Percentiles rank a stretch among this genome's conserved stretches.
phyloP scores from a whole-genome alignment of 345 rosid species.

The Physaria fendleri region DNA sequence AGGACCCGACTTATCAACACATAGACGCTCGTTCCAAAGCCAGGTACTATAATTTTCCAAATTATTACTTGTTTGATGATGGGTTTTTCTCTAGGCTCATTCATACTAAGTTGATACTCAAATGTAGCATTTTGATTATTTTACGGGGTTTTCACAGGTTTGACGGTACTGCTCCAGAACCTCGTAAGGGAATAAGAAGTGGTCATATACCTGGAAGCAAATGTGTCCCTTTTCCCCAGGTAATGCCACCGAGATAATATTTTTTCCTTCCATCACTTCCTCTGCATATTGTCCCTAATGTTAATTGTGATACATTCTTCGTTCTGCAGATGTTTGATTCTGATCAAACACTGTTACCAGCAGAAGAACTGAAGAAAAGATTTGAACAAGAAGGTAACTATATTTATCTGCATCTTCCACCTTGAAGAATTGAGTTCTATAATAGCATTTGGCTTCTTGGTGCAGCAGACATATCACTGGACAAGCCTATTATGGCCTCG shows the following conservation, averaged over 20 bases:
- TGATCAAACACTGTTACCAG: slow-evolving; percentile 67
- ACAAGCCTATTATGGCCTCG: slow-evolving; percentile 60
- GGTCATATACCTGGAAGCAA: slow-evolving; percentile 98
- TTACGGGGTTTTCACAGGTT: slow-evolving; percentile 44
- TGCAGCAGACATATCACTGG: slow-evolving; percentile 80
- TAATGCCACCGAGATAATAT: slow-evolving; percentile 15
- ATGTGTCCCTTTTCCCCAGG: slow-evolving; percentile 85
- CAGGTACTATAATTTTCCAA: slow-evolving; percentile 42
- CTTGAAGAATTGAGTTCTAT: background rate
- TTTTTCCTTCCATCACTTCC: background rate
- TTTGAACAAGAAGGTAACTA: slow-evolving; percentile 75
- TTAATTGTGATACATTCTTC: slow-evolving; percentile 4
- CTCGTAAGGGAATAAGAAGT: slow-evolving; percentile 85
- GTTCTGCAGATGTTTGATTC: slow-evolving; percentile 73
- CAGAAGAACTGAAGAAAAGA: slow-evolving; percentile 71
- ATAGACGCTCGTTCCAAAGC: slow-evolving; percentile 87
- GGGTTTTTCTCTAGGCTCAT: background rate
- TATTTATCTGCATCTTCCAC: background rate
- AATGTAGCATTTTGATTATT: background rate
- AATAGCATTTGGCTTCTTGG: background rate
- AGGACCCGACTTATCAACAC: slow-evolving; percentile 41
- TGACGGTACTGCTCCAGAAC: slow-evolving; percentile 88
- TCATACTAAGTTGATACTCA: background rate
- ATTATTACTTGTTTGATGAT: slow-evolving; percentile 2
- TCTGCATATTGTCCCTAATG: background rate